phyloP scores from a whole-genome alignment of 345 rosid genomes.

The Rubroshorea leprosula region DNA sequence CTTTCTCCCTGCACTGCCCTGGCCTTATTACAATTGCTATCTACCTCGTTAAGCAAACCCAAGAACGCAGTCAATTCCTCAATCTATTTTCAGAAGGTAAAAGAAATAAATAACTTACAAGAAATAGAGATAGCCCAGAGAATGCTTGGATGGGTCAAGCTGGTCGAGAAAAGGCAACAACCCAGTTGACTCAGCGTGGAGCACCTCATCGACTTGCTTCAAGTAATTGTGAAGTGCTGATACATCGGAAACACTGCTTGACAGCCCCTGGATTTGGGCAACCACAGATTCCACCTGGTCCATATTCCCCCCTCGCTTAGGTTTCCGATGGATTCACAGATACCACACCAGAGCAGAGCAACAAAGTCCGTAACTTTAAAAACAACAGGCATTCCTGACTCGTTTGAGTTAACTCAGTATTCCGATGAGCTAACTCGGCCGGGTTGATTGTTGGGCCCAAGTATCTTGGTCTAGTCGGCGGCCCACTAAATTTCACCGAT shows the following conservation, averaged over 20 bases:
- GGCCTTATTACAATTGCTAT: too few relatives aligned
- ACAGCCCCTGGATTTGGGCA: slow-evolving; percentile 59
- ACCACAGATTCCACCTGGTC: slow-evolving; percentile 41
- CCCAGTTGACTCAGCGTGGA: slow-evolving; percentile 39
- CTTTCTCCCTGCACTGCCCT: neutral
- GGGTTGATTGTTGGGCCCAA: neutral
- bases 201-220: slow-evolving; percentile 45
- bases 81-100: neutral
- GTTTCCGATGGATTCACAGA: slow-evolving; percentile 11
- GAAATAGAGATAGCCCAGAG: slow-evolving; percentile 70
- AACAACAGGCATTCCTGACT: neutral
- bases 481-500: neutral
- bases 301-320: slow-evolving; percentile 19
- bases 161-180: slow-evolving; percentile 50
- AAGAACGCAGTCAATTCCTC: neutral
- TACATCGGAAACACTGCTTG: slow-evolving; percentile 44
- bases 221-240: slow-evolving; percentile 40
- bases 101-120: slow-evolving; percentile 35
- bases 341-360: neutral
- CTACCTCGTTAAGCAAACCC: neutral
- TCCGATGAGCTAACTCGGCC: too few relatives aligned
- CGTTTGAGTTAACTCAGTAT: neutral
- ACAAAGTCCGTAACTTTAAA: neutral
- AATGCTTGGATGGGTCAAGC: slow-evolving; percentile 59
- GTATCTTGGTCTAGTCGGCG: neutral